phyloP scores from a whole-genome alignment of 306 rosid genomes.

The Calophaca sinica region DNA sequence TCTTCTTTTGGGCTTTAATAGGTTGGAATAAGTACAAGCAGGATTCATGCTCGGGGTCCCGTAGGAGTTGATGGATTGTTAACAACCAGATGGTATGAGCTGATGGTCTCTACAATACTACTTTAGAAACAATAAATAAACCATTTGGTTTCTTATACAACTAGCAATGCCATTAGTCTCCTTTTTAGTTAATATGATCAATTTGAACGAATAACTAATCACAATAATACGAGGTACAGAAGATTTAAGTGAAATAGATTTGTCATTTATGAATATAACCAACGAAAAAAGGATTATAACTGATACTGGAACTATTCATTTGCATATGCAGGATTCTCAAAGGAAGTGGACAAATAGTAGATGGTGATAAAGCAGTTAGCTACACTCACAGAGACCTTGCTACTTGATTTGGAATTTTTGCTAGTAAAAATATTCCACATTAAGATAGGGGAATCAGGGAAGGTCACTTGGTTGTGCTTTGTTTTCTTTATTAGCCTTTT shows the following conservation, averaged over 20 bases:
- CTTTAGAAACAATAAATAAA: not conserved
- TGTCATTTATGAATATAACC: not conserved
- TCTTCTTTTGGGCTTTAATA: conserved; percentile 38
- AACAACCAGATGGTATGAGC: conserved; percentile 89
- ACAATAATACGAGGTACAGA: not conserved
- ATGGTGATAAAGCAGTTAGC: conserved; percentile 74
- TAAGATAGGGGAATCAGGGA: conserved; percentile 28
- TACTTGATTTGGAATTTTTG: conserved; percentile 49
- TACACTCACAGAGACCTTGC: conserved; percentile 81
- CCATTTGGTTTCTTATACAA: not conserved
- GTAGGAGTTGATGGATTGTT: conserved; percentile 98
- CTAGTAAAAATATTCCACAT: conserved; percentile 11
- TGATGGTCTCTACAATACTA: conserved; percentile 19
- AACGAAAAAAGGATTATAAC: conserved; percentile 23
- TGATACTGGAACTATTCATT: conserved; percentile 26
- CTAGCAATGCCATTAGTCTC: conserved; percentile 8
- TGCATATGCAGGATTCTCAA: conserved; percentile 79
- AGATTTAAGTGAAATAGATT: not conserved
- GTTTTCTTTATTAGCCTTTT: conserved; percentile 7
- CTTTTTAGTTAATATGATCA: conserved; percentile 1
- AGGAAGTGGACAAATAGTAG: conserved; percentile 89
- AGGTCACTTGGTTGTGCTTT: conserved; percentile 17
- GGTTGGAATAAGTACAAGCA: conserved; percentile 98
- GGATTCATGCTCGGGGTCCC: conserved; percentile 98
- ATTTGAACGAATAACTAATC: conserved; percentile 17